phyloP scores from a whole-genome alignment of 169 alveolate species.

The Eimeria falciformis region DNA sequence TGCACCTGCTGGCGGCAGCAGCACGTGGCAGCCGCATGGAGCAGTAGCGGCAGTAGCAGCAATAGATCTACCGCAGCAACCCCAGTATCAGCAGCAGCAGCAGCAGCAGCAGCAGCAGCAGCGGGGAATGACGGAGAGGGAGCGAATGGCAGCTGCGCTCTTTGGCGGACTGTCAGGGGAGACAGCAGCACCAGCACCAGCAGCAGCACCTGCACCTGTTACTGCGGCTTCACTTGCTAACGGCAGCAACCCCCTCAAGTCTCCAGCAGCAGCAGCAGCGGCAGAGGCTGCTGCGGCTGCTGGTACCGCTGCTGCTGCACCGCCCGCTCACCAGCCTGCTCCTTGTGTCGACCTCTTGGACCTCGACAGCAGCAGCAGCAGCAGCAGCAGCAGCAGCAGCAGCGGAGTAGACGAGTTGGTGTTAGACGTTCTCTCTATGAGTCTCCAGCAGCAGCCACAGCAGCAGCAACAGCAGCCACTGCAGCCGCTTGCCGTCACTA shows the following conservation, averaged over 20 bases:
- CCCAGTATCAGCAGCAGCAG: constrained; percentile 40
- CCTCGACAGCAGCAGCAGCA: constrained; percentile 62
- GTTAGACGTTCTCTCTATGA: constrained; percentile 18
- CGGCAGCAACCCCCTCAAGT: background rate
- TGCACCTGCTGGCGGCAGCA: constrained; percentile 47
- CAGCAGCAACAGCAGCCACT: constrained; percentile 25
- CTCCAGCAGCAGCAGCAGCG: background rate
- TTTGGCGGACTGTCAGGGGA: constrained; percentile 51
- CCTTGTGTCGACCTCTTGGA: constrained; percentile 28
- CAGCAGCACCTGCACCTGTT: constrained; percentile 25
- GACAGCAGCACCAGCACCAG: constrained; percentile 30
- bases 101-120: constrained; percentile 40
- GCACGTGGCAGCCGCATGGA: constrained; percentile 55
- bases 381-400: constrained; percentile 53
- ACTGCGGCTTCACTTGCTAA: background rate
- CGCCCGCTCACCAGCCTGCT: background rate
- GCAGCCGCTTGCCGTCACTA: background rate
- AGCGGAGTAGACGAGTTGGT: constrained; percentile 30
- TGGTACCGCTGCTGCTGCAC: constrained; percentile 13
- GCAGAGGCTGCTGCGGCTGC: constrained; percentile 36
- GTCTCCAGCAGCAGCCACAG: constrained; percentile 44
- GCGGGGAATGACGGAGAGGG: constrained; percentile 46
- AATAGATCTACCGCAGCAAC: constrained; percentile 5
- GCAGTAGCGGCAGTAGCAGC: constrained; percentile 9
- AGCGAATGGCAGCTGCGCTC: constrained; percentile 72